Evolutionary conservation across 164 flowering plant genomes (phyloP), one percentile per base, ranked within the genome.

Genomic region (Tetrastigma voinierianum): DNA sequence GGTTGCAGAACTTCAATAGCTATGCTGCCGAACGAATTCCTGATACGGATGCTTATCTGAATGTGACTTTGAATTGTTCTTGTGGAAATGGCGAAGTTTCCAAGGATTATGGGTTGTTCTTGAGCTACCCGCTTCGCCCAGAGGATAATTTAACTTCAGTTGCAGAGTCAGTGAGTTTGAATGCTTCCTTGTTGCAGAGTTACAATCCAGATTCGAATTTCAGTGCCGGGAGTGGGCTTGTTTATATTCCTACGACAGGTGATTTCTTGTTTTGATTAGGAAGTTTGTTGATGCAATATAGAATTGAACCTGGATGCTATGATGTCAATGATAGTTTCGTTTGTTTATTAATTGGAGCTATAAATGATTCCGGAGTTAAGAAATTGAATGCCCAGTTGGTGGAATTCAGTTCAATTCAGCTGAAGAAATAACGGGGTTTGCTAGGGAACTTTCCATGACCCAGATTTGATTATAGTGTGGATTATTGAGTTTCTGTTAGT

Each of bases 241-340:
- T 89, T 44, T 91, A 67, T 72, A 53, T 87, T 69, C 95, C 95
- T 1, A 87, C 81, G 9, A 77, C 61, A 89, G 97, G 97, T 89
- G 32, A 46, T 60, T n/a, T 32, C 43, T 21, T 55, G 4, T 25
- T 25, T 25, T 25, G 40, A 25, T 25, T 25, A 4, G 40, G 6
- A 25, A 25, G 40, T 25, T 25, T 25, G 40, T 25, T 25, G 40
- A 25, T 25, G 40, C 40, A 25, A 4, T 4, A 7, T 25, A 25
- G 40, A 25, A 25, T 25, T 5, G 40, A 25, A 25, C 40, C 40
- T 25, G 40, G 40, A 25, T 4, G 40, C 40, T 25, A 25, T 25
- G 40, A 25, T 25, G 40, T 25, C 40, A 25, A 25, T 25, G 40
- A 0, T 25, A 0, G 40, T 25, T 25, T 25, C 6, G 40, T 25